Evolutionary conservation across 176 grass and related monocot genomes (phyloP).

Genomic region (Rhipidocladum racemiflorum): DNA sequence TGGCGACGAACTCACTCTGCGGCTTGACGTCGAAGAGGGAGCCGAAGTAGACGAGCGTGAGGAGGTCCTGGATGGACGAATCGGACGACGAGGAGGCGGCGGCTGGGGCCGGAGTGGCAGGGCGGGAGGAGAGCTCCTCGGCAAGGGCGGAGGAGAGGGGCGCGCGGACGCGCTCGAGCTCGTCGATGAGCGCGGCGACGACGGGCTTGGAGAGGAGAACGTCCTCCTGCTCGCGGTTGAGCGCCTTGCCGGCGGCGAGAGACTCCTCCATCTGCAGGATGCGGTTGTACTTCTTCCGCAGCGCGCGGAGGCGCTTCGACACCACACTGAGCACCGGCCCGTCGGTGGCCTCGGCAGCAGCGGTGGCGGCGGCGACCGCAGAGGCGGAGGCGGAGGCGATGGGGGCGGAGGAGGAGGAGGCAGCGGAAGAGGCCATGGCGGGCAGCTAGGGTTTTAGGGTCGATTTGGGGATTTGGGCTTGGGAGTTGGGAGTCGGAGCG

Average conservation of each 20-base stretch:
- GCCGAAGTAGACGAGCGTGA: constrained; percentile 82
- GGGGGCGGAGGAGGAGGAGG: constrained; percentile 30
- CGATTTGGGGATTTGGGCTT: constrained; percentile 37
- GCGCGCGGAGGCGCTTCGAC: constrained; percentile 77
- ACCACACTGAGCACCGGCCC: constrained; percentile 76
- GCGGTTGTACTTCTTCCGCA: constrained; percentile 96
- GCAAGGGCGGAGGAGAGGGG: constrained; percentile 64
- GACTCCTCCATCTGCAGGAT: constrained; percentile 95
- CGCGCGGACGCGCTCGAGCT: constrained; percentile 78
- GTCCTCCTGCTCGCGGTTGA: constrained; percentile 91
- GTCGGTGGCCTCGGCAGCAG: constrained; percentile 51
- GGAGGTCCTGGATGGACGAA: constrained; percentile 59
- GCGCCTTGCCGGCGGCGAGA: constrained; percentile 61
- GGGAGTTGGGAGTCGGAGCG: constrained; percentile 13
- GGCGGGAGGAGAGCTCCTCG: constrained; percentile 57
- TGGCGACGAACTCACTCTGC: constrained; percentile 68
- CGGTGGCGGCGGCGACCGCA: constrained; percentile 16
- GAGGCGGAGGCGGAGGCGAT: constrained; percentile 7
- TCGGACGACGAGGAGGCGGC: constrained; percentile 32
- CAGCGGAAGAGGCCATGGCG: constrained; percentile 40
- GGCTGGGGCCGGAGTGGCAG: not conserved
- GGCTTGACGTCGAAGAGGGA: constrained; percentile 73
- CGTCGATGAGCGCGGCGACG: constrained; percentile 66
- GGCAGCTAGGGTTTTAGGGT: constrained; percentile 29
- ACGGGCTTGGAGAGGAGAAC: constrained; percentile 86